Percentiles rank a stretch among this genome's conserved stretches.
phyloP scores from a whole-genome alignment of 495 filamentous ascomycete genomes.

The Cairneyella variabilis region DNA sequence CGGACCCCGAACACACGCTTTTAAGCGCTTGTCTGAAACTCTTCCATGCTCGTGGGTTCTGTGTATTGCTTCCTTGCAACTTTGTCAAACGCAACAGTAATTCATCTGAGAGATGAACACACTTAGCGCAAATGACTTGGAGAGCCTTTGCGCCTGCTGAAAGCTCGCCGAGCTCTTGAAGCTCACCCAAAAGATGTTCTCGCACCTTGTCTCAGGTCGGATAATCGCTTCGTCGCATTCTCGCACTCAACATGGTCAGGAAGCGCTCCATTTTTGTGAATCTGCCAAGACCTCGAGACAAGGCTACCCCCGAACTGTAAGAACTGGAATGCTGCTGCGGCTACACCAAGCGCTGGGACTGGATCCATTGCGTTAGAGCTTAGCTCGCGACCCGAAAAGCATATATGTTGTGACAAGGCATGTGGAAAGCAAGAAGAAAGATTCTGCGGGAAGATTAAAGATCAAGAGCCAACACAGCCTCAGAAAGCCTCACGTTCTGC shows the following conservation, averaged over 20 bases:
- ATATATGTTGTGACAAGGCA: too few relatives aligned
- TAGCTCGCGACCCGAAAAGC: not conserved
- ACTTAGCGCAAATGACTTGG: not conserved
- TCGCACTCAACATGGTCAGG: not conserved
- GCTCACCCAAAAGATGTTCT: too few relatives aligned
- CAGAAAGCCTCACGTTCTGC: not conserved
- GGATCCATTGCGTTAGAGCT: not conserved
- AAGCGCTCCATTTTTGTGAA: not conserved
- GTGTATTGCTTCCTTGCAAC: not conserved
- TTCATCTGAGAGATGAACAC: not conserved
- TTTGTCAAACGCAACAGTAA: not conserved
- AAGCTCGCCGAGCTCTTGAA: not conserved
- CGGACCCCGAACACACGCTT: conserved; percentile 4
- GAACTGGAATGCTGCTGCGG: not conserved
- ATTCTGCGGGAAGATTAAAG: not conserved
- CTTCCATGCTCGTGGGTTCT: conserved; percentile 8
- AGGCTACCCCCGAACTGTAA: not conserved
- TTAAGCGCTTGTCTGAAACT: conserved; percentile 13
- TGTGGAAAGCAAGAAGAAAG: not conserved
- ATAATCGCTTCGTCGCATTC: not conserved
- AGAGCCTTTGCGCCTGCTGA: not conserved
- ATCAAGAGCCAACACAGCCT: not conserved
- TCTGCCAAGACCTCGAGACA: not conserved
- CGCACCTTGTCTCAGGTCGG: not conserved
- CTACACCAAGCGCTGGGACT: not conserved